Evolutionary conservation across 2,329 filamentous ascomycete genomes (phyloP).

Genomic region (Sporothrix pallida): DNA sequence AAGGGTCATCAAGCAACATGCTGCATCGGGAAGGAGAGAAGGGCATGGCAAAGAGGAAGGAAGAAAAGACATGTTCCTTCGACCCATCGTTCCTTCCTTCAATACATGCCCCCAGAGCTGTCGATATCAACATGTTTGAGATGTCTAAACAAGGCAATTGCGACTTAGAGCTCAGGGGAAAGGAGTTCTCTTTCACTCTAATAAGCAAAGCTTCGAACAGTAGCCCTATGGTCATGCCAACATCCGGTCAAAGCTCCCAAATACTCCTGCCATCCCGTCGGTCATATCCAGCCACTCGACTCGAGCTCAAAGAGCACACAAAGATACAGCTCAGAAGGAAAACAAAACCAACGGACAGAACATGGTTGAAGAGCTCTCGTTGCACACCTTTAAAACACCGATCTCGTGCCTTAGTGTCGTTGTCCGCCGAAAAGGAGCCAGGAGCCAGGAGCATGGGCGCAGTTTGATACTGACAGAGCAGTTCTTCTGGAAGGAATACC

Average conservation of each 20-base stretch:
- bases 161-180: not conserved
- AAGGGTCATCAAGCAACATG: not conserved
- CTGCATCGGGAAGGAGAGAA: conserved; percentile 16
- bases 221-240: not conserved
- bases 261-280: not conserved
- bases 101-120: not conserved
- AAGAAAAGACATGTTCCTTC: not conserved
- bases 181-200: not conserved
- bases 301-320: not conserved
- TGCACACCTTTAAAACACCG: not conserved
- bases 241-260: conserved; percentile 13
- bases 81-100: conserved; percentile 13
- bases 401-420: conserved; percentile 11
- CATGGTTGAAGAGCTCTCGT: not conserved
- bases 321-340: not conserved
- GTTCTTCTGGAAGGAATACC: conserved; percentile 1
- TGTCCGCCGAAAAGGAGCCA: no score
- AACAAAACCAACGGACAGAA: not conserved
- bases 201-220: not conserved
- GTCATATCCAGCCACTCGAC: not conserved
- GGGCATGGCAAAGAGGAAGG: not conserved
- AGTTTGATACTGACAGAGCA: not conserved
- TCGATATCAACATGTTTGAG: not conserved
- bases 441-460: not conserved
- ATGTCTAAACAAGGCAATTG: conserved; percentile 11